Conservation (phyloP, 768 basidiomycete genomes). For the Hygrophorus russula region DNA sequence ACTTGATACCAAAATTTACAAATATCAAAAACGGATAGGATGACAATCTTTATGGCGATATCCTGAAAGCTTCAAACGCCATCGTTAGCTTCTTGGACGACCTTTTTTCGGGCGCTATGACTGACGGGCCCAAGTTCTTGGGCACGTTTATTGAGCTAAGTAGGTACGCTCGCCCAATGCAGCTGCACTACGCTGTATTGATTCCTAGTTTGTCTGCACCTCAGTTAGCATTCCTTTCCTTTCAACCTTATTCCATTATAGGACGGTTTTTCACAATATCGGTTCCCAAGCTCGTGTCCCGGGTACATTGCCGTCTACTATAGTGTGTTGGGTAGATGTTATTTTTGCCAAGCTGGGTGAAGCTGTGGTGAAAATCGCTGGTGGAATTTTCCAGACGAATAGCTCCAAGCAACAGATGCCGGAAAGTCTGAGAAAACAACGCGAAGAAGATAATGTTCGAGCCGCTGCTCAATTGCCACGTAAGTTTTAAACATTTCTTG, state of each 20-base stretch:
- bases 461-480: conserved; percentile 58
- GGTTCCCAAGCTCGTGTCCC: conserved; percentile 21
- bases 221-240: conserved; percentile 22
- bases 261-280: conserved; percentile 35
- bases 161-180: conserved; percentile 1
- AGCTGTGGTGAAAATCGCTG: conserved; percentile 14
- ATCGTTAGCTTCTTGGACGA: conserved; percentile 13
- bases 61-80: conserved; percentile 13
- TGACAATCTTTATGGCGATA: conserved; percentile 8
- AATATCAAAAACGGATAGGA: conserved; percentile 5
- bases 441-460: conserved; percentile 38
- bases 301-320: conserved; percentile 15
- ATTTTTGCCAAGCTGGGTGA: conserved; percentile 43
- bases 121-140: conserved; percentile 1
- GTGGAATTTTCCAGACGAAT: conserved; percentile 15
- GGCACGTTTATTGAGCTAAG: conserved; percentile 10
- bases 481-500: not conserved
- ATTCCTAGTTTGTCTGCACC: not conserved
- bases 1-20: not conserved
- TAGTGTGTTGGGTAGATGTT: conserved; percentile 60
- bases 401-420: conserved; percentile 15
- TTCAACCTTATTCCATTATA: conserved; percentile 37
- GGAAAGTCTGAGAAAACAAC: conserved; percentile 25
- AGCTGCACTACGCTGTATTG: not conserved
- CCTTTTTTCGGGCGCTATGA: conserved; percentile 3